phyloP scores from a whole-genome alignment of 2,329 filamentous ascomycete genomes.

The Graphium sp. region DNA sequence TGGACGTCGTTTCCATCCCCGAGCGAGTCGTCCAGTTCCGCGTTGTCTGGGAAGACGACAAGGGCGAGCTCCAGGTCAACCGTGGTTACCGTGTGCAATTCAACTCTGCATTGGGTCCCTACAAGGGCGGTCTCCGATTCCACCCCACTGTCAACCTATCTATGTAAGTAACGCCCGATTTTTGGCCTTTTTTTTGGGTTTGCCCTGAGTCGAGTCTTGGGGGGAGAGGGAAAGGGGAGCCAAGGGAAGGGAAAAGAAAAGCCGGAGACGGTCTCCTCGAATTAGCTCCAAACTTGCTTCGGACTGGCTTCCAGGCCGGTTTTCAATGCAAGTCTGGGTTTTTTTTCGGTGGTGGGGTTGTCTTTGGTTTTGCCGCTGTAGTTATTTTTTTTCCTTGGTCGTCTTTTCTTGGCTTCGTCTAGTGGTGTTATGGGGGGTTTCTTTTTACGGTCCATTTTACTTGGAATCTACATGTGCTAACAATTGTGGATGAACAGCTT shows the following conservation, averaged over 20 bases:
- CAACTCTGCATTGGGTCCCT: slow-evolving; percentile 93
- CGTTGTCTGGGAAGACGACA: slow-evolving; percentile 92
- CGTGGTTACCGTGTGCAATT: slow-evolving; percentile 93
- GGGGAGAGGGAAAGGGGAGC: no score
- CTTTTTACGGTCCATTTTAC: no score
- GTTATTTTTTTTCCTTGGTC: no score
- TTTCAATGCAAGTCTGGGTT: no score
- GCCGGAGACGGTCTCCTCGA: no score
- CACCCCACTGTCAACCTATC: slow-evolving; percentile 75
- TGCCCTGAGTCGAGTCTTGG: no score
- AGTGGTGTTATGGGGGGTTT: slow-evolving; percentile 1
- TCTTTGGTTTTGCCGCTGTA: no score
- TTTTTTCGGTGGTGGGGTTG: no score
- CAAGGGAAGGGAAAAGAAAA: no score
- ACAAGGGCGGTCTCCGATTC: slow-evolving; percentile 94
- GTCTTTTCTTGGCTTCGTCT: not conserved
- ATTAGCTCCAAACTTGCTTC: no score
- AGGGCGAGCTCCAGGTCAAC: slow-evolving; percentile 79
- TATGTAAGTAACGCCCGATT: slow-evolving; percentile 22
- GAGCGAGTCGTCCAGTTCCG: slow-evolving; percentile 97
- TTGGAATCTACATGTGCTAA: slow-evolving; percentile 9
- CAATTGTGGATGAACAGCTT: slow-evolving; percentile 27
- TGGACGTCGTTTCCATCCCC: slow-evolving; percentile 74
- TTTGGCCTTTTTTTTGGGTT: no score
- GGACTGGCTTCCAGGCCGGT: no score